Base-by-base conservation (phyloP, 805 yeast genomes). In the Grigorovia yakushimaensis region DNA sequence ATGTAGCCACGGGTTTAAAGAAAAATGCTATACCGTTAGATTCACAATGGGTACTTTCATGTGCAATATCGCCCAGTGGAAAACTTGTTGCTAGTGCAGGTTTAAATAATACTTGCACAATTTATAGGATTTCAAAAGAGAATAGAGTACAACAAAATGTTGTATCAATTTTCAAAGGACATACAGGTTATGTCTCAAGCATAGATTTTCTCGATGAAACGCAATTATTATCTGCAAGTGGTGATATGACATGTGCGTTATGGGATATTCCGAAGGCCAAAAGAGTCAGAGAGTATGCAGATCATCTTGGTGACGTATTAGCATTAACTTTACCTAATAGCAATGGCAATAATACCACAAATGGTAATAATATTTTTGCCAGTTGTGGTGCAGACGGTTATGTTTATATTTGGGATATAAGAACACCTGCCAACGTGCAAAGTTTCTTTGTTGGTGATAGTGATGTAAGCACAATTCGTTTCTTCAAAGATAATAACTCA, bases 71-170 rank as follows among this genome's bases (percentile, higher is more conserved):
- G 1, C 87, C 88, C 1, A 73, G 77, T 45, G 81, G 84, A 0
- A 67, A 71, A 41, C 60, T 81, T 10, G 81, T 82, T 5, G 96
- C 94, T 0, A 75, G 83, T 51, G 96, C 85, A 0, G 96, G 96
- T 0, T 70, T 88, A 50, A 89, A 84, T 50, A 88, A 88, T 59
- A 74, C 77, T 24, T 82, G 94, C 57, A 79, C 91, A 1, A 69
- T 88, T 6, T 86, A 86, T 62, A 71, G 76, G 30, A 60, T 76
- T 13, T 61, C 67, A 2, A 61, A 51, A 48, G 67, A 49, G 18
- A 57, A 58, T 38, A 56, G 62, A 48, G 61, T 69, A 23, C 72
- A 69, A 48, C 73, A 69, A 49, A 63, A 66, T 37, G 69, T 78
- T 7, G 70, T 73, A 30, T 69, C 81, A 5, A 71, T 79, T 2